A percentile compares a stretch with the other conserved stretches of the same genome.
These are phyloP conservation scores for Collybia nuda DNA, from an alignment of 768 basidiomycete genomes.

Conservation along the genomic window DNA sequence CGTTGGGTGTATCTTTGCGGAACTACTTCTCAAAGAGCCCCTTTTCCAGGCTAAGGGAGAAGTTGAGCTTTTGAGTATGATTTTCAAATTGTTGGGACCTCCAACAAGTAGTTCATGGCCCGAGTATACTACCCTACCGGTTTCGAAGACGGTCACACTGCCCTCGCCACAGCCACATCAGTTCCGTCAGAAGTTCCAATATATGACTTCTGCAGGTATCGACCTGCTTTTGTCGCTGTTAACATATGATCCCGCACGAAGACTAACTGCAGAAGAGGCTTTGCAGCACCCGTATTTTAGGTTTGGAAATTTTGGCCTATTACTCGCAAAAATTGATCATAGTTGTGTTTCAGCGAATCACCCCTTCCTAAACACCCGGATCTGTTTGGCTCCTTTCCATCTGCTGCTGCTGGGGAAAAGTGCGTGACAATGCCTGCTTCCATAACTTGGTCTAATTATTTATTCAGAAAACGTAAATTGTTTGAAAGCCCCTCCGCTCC, in stretches of 20 bases:
- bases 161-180: slow-evolving; percentile 74
- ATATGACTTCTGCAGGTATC: slow-evolving; percentile 80
- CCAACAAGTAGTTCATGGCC: slow-evolving; percentile 89
- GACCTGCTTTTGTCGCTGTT: slow-evolving; percentile 82
- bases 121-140: slow-evolving; percentile 73
- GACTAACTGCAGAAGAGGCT: slow-evolving; percentile 90
- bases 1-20: slow-evolving; percentile 97
- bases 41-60: slow-evolving; percentile 98
- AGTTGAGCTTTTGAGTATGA: slow-evolving; percentile 88
- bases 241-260: slow-evolving; percentile 83
- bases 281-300: slow-evolving; percentile 89
- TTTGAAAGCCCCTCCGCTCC: slow-evolving; percentile 84
- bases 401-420: slow-evolving; percentile 95
- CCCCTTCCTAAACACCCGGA: slow-evolving; percentile 96
- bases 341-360: slow-evolving; percentile 62
- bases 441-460: slow-evolving; percentile 7
- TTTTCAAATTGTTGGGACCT: slow-evolving; percentile 93
- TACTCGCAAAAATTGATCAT: not conserved
- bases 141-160: slow-evolving; percentile 75
- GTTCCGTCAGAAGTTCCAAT: slow-evolving; percentile 84
- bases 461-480: slow-evolving; percentile 66
- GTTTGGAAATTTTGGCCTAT: slow-evolving; percentile 39
- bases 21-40: slow-evolving; percentile 92
- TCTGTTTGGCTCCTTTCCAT: slow-evolving; percentile 94
- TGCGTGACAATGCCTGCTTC: slow-evolving; percentile 32